Evolutionary conservation across 805 yeast genomes (phyloP).

Genomic region (Yarrowia osloensis): DNA sequence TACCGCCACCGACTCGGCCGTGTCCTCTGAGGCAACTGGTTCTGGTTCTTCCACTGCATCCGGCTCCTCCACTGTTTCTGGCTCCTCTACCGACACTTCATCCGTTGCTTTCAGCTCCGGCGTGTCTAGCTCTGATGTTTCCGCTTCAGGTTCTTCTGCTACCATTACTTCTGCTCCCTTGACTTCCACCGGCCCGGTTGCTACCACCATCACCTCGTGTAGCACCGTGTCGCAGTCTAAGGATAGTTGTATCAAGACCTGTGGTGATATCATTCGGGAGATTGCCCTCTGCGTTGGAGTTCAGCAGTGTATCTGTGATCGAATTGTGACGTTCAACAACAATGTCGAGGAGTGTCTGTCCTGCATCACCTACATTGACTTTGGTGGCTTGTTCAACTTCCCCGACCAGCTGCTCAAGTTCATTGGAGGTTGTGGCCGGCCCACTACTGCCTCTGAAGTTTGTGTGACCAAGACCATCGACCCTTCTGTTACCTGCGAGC

Average conservation of each 20-base stretch:
- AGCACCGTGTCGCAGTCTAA: not conserved
- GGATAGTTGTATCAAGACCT: not conserved
- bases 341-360: constrained; percentile 3
- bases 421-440: not conserved
- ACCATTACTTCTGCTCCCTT: not conserved
- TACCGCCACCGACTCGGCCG: not conserved
- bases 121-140: not conserved
- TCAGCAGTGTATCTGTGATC: constrained; percentile 3
- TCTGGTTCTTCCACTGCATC: not conserved
- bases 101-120: not conserved
- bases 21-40: not conserved
- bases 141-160: too few species aligned
- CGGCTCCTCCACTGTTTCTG: not conserved
- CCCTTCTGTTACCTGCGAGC: constrained; percentile 1
- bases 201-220: not conserved
- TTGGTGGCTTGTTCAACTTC: not conserved
- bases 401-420: not conserved
- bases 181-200: not conserved
- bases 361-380: constrained; percentile 10
- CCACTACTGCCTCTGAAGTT: constrained; percentile 6
- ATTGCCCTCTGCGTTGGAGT: constrained; percentile 13
- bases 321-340: not conserved
- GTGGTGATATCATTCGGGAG: constrained; percentile 9
- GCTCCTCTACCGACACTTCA: not conserved
- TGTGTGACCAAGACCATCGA: constrained; percentile 20